Conservation (phyloP, 176 grass and related monocot species). For the Chloris gayana region DNA sequence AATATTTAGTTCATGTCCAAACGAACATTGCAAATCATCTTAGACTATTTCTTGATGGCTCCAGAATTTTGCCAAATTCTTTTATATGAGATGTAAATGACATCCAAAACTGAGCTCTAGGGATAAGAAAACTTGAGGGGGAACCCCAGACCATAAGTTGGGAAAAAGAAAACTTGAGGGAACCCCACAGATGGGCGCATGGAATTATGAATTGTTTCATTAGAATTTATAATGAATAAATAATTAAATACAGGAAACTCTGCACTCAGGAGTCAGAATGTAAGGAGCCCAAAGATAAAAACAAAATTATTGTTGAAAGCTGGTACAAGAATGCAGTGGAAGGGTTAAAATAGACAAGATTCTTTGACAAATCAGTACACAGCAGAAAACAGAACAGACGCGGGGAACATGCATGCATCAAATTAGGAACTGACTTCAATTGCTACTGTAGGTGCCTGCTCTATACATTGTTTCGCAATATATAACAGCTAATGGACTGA, state of each 20-base stretch:
- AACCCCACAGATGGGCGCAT: too few relatives aligned
- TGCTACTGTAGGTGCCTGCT: neutral
- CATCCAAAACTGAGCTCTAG: too few relatives aligned
- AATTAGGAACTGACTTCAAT: neutral
- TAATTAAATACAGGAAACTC: too few relatives aligned
- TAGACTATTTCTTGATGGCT: neutral
- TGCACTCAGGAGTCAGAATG: too few relatives aligned
- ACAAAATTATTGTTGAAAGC: neutral
- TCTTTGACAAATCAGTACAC: neutral
- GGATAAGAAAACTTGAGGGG: too few relatives aligned
- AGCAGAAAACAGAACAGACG: conserved; percentile 1
- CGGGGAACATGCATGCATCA: neutral
- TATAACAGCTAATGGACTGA: neutral
- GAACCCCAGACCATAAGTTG: neutral
- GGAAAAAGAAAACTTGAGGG: too few relatives aligned
- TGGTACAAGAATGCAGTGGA: neutral
- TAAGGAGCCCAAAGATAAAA: too few relatives aligned
- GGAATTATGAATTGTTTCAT: too few relatives aligned
- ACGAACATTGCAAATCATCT: neutral
- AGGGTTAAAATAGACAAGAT: neutral
- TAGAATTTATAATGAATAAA: too few relatives aligned
- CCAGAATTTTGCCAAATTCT: neutral
- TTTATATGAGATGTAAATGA: neutral
- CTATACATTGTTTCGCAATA: neutral
- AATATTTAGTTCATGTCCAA: neutral